Percentiles rank a stretch among this genome's conserved stretches.
Evolutionary conservation across 2,329 filamentous ascomycete genomes (phyloP).

Genomic region (Nannizziopsis barbatae): DNA sequence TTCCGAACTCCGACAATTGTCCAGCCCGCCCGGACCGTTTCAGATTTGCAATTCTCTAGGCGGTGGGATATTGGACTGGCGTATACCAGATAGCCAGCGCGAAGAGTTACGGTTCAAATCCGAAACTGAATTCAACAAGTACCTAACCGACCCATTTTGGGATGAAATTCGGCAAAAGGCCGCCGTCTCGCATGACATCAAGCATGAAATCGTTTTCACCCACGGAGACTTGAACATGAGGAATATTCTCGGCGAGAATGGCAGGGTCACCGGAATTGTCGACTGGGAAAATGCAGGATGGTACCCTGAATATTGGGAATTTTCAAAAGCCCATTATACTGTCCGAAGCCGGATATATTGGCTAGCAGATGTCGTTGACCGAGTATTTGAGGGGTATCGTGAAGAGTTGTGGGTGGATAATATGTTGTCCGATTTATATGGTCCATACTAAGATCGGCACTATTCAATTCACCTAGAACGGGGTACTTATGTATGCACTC

Average conservation of each 20-base stretch:
- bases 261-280: constrained; percentile 20
- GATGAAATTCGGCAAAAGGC: constrained; percentile 11
- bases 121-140: constrained; percentile 15
- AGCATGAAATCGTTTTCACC: constrained; percentile 22
- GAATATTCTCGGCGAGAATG: constrained; percentile 22
- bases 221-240: constrained; percentile 22
- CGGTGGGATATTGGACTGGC: constrained; percentile 13
- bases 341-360: constrained; percentile 11
- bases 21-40: constrained; percentile 1
- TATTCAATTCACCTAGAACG: no score
- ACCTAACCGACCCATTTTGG: constrained; percentile 13
- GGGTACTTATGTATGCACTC: no score
- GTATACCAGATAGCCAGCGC: constrained; percentile 14
- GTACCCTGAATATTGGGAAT: constrained; percentile 26
- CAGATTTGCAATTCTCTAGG: constrained; percentile 14
- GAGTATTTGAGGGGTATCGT: constrained; percentile 15
- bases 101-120: constrained; percentile 13
- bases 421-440: constrained; percentile 15
- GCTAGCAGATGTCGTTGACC: constrained; percentile 16
- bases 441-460: constrained; percentile 14
- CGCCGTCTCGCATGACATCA: constrained; percentile 11
- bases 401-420: constrained; percentile 15
- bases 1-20: constrained; percentile 12
- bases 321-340: constrained; percentile 19
- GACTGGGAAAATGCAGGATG: constrained; percentile 25